Base-by-base conservation (phyloP, 257 asterid species). In the Scutellaria minor region DNA sequence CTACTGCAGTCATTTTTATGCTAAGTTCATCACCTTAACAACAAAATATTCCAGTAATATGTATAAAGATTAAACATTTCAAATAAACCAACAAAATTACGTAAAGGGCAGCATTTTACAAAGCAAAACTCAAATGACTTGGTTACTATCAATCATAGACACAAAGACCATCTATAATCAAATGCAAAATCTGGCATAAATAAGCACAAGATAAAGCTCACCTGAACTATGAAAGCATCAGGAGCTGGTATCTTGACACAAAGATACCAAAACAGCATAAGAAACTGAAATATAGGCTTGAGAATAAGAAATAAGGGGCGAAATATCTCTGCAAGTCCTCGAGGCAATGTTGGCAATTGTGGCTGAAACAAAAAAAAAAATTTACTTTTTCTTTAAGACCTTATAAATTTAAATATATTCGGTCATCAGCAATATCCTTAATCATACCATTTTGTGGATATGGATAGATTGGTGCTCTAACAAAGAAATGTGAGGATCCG, bases 161-260 rank as follows among this genome's bases (percentile, higher is more conserved):
- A 62, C 54, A 51, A 20, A 10, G 45, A 62, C 45, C 39, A 63
- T 63, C 37, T 22, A 37, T 59, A 71, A 22, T 27, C 52, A 64
- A 37, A 79, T 40, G 61, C 27, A 52, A 74, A 45, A 9, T 31
- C 50, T 2, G 27, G 4, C 41, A 51, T 7, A 67, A 62, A 54
- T 37, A 65, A 59, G 14, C 51, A 78, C 50, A 48, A 71, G 39
- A 64, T 56, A 64, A 55, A 81, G 76, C 87, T 83, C 81, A 89
- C 99, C 96, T 94, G 99, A 83, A 94, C 97, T 44, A 94, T 66
- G 81, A 86, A 89, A 81, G 82, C 89, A 83, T 94, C 95, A 64
- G 99, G 99, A 61, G 96, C 89, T 0, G 97, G 91, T 77, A 94
- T 88, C 81, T 84, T 94, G 20, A 82, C 72, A 76, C 96, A 91